Evolutionary conservation across 495 filamentous ascomycete genomes (phyloP), one percentile per base, ranked within the genome.

Genomic region (Immersiella caudata): DNA sequence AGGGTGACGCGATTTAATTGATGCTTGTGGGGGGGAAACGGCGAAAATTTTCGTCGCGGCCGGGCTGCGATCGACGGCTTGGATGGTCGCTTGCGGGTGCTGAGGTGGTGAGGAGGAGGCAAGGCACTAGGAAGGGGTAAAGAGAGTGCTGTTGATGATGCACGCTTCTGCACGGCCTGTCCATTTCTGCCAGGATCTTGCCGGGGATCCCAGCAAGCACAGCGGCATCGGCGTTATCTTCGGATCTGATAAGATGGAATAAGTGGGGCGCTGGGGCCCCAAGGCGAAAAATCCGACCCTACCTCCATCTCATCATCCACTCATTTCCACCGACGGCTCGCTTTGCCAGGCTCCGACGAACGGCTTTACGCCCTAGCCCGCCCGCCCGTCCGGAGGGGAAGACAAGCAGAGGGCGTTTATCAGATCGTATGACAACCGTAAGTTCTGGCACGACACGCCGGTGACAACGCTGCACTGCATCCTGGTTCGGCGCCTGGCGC

Each of bases 211-310:
- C 51, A 65, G 67, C 50, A 58, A 66, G 57, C 18, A 64, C 69
- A 65, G 75, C 79, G 78, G 76, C 76, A 78, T 80, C 79, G 80
- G 80, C 67, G 51, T 80, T 82, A 82, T 82, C 80, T 81, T 78
- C 68, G 77, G 80, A 83, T 83, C 81, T 74, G 81, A 83, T 83
- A 82, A 83, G 80, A 82, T 82, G 73, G 33, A 65, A 71, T 69
- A 64, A 66, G 70, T 67, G 68, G 65, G 62, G 60, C 63, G n/a
- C 20, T 20, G 46, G 25, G 18, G 57, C 33, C 27, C 29, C 22
- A 52, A 26, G 49, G 35, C 60, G 33, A 52, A 22, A 62, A 56
- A 52, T 29, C 36, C 8, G 49, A 12, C 33, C 26, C 50, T 26
- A 26, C 58, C 20, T 49, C 22, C n/a, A 40, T 62, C 59, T n/a